phyloP scores from a whole-genome alignment of 2,329 filamentous ascomycete species.

The Biscogniauxia mediterranea region DNA sequence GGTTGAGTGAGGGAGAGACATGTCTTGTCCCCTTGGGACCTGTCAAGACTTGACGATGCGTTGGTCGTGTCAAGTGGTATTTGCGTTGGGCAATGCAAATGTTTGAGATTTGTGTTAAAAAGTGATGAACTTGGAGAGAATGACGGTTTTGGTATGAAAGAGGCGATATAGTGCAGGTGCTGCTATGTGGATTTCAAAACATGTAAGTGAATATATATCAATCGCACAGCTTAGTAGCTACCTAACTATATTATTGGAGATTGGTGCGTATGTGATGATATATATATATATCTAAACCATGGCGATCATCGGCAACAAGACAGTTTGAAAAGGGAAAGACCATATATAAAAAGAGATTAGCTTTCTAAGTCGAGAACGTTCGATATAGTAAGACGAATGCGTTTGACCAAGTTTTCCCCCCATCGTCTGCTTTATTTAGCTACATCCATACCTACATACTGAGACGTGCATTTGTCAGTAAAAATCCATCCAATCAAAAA shows the following conservation, averaged over 20 bases:
- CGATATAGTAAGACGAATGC: neutral
- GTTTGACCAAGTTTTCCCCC: neutral
- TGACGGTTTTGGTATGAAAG: neutral
- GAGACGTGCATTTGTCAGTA: neutral
- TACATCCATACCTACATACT: neutral
- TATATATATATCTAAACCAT: neutral
- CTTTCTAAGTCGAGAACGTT: neutral
- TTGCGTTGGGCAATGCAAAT: neutral
- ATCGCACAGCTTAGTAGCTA: neutral
- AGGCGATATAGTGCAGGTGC: neutral
- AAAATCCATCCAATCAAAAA: neutral
- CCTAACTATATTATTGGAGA: neutral
- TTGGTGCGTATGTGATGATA: neutral
- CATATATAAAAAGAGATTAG: neutral
- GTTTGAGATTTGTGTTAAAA: neutral
- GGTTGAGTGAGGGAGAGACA: neutral
- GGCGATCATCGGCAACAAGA: neutral
- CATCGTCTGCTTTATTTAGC: neutral
- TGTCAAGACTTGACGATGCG: neutral
- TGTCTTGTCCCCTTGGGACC: neutral
- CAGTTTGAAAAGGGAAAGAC: neutral
- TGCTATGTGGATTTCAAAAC: neutral
- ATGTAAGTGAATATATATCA: neutral
- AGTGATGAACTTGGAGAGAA: neutral
- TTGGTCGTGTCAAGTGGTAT: neutral